Conservation (phyloP, 441 rosid genomes). For the Kokia cookei region DNA sequence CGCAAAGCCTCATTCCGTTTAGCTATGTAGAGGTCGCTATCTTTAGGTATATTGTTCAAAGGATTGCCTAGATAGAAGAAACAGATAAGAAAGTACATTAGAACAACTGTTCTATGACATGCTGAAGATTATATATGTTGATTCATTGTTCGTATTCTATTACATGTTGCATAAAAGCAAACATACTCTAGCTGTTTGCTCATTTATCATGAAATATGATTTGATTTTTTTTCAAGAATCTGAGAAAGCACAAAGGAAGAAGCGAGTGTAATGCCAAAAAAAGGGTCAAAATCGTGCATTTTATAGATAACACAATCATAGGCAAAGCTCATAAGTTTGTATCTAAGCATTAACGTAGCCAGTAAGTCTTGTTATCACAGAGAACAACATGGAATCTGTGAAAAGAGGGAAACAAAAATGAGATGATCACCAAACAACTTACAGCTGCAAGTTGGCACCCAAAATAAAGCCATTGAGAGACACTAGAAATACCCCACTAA, state of each 20-base stretch:
- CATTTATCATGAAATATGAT: background rate
- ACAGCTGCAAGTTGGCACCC: background rate
- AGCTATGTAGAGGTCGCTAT: constrained; percentile 64
- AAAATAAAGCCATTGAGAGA: background rate
- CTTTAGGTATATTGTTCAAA: constrained; percentile 66
- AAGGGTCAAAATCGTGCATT: background rate
- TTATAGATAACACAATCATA: no score
- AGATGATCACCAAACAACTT: background rate
- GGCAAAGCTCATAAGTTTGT: background rate
- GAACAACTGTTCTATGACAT: background rate
- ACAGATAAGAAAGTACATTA: background rate
- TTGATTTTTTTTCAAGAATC: background rate
- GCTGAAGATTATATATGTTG: background rate
- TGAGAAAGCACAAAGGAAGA: background rate
- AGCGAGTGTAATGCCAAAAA: background rate
- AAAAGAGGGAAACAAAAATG: background rate
- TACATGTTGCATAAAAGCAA: background rate
- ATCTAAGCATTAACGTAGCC: background rate
- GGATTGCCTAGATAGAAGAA: constrained; percentile 44
- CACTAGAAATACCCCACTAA: background rate
- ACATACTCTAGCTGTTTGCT: background rate
- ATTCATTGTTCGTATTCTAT: background rate
- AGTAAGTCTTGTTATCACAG: background rate
- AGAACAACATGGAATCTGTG: background rate
- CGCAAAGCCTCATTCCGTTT: constrained; percentile 74